Evolutionary conservation across 768 basidiomycete genomes (phyloP).

Genomic region (Dictyophora rubrovolvata): DNA sequence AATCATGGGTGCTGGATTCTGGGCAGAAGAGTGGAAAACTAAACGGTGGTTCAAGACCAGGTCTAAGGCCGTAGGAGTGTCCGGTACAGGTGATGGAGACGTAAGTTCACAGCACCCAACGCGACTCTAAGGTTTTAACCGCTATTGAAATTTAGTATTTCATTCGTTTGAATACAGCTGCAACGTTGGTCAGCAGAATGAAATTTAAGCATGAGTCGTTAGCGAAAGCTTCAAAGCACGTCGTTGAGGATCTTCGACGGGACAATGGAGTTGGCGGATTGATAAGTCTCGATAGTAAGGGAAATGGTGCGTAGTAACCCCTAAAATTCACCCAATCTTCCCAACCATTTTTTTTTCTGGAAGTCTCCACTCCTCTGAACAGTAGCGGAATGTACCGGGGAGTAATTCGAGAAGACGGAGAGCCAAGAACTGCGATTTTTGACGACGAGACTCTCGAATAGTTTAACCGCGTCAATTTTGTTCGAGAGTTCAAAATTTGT

Average conservation of each 20-base stretch:
- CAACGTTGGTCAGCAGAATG: constrained; percentile 57
- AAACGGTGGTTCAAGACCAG: constrained; percentile 19
- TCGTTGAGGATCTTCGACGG: constrained; percentile 45
- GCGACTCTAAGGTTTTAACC: neutral
- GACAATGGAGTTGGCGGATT: constrained; percentile 66
- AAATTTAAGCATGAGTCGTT: constrained; percentile 49
- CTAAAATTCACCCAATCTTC: neutral
- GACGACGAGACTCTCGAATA: constrained; percentile 40
- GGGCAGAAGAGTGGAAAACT: constrained; percentile 69
- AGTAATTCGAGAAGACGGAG: constrained; percentile 56
- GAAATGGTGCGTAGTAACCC: constrained; percentile 42
- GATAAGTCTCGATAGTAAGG: constrained; percentile 58
- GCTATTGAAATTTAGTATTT: constrained; percentile 45
- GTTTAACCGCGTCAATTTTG: neutral
- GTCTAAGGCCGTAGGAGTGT: constrained; percentile 53
- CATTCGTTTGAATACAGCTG: constrained; percentile 59
- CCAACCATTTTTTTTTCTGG: neutral
- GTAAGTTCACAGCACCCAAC: constrained; percentile 30
- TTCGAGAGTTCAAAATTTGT: too few relatives aligned
- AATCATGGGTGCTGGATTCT: constrained; percentile 66
- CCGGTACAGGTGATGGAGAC: constrained; percentile 80
- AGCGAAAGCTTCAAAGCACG: constrained; percentile 40
- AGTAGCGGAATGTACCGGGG: constrained; percentile 79
- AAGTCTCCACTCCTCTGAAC: constrained; percentile 68
- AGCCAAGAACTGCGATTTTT: constrained; percentile 69